Evolutionary conservation across 805 yeast genomes (phyloP), one percentile per base, ranked within the genome.

Genomic region (Cyberlindnera japonica): DNA sequence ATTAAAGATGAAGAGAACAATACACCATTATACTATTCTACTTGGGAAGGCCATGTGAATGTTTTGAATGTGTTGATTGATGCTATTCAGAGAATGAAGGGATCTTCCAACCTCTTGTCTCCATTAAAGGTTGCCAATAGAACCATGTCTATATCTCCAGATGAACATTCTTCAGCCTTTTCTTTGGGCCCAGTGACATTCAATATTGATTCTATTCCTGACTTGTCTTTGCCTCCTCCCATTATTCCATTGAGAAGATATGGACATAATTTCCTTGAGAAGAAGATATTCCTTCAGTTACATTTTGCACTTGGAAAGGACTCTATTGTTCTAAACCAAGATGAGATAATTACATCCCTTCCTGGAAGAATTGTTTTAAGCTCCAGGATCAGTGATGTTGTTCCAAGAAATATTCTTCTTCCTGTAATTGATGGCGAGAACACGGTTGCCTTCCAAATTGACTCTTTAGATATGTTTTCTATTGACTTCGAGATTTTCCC

Each of bases 241-340:
- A 87, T 93, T 39, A 79, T 93, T 37, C 99, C 99, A 1, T 67
- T 93, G 39, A 74, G 96, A 54, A 77, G 95, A 53, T 93, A 93
- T 58, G 99, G 99, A 13, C 99, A 93, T 63, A 93, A 88, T 60
- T 93, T 89, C 67, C 65, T 93, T 55, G 98, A 93, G 57, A 86
- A 85, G 58, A 88, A 87, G 60, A 87, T 87, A 5, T 79, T 89
- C 47, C 72, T 93, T 22, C 95, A 90, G 57, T 65, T 93, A 31
- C 72, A 76, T 3, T 81, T 89, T 53, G 78, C 79, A 50, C 38
- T 73, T 42, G 67, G 69, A 8, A 58, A 71, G 36, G 64, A 69
- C 31, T 68, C 79, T 1, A 45, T 48, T 28, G 35, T 43, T 10
- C 52, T 77, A 22, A 65, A 70, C 41, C 64, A 70, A 20, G 73